Evolutionary conservation across 2,329 filamentous ascomycete species (phyloP), one percentile per base, ranked within the genome.

Genomic region (Sporothrix mexicana): DNA sequence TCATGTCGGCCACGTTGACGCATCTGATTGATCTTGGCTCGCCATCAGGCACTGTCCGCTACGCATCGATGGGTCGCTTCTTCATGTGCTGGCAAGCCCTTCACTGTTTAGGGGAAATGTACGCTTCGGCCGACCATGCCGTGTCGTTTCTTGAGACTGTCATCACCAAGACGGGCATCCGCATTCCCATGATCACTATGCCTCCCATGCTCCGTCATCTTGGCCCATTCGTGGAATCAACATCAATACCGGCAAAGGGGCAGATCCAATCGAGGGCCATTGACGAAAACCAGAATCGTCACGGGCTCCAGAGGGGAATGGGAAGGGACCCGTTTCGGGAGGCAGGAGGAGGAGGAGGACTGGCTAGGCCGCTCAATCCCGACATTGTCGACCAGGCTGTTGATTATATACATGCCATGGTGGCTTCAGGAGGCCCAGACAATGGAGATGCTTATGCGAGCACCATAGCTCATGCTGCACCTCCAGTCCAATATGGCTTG

Each of bases 161-260:
- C n/a, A 55, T 55, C 9, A n/a, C n/a, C 1, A 55, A 55, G 7
- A 23, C 51, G 0, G 51, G 51, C n/a, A n/a, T 55, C 51, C 51
- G 51, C n/a, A 55, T 55, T 23, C 51, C 51, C n/a, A 55, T 55
- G 51, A n/a, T 55, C 17, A 55, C 51, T 5, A 55, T 55, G 51
- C n/a, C 51, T 55, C n/a, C 51, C 20, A 23, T 55, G n/a, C 23
- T 23, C n/a, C 51, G 51, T 9, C 4, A 20, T 12, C 51, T 55
- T 20, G 51, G 51, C n/a, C 7, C 51, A n/a, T 8, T 55, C n/a
- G 51, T 12, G 7, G 51, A 9, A 9, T 9, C 51, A 7, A 20
- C 51, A 23, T 1, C 20, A 20, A 6, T 2, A 9, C 6, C 13
- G 49, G 17, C 49, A 17, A 17, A 51, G 45, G 45, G 30, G 30